These are phyloP conservation scores for Conticribra weissflogii DNA, from an alignment of 108 stramenopile species.

Conservation along the genomic window DNA sequence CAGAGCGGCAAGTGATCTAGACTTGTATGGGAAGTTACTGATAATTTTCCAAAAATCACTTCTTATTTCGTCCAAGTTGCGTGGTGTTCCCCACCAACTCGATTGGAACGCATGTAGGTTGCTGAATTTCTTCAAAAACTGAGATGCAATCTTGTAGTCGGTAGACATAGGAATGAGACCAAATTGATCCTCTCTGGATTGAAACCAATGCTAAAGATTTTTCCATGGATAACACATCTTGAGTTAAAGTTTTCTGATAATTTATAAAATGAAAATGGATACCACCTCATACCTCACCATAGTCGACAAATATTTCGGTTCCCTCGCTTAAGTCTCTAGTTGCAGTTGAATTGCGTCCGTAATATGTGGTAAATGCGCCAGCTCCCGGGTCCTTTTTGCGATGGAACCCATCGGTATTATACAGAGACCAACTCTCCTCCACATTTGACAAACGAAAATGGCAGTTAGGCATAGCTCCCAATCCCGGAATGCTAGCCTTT, in stretches of 20 bases:
- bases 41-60: slow-evolving; percentile 26
- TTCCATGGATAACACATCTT: neutral
- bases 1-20: slow-evolving; percentile 21
- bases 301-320: slow-evolving; percentile 66
- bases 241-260: too few relatives aligned
- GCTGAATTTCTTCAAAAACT: slow-evolving; percentile 44
- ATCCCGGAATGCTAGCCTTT: slow-evolving; percentile 37
- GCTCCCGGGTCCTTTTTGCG: slow-evolving; percentile 54
- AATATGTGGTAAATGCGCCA: slow-evolving; percentile 61
- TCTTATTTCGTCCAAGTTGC: slow-evolving; percentile 10
- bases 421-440: slow-evolving; percentile 34
- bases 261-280: too few relatives aligned
- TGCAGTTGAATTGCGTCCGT: slow-evolving; percentile 33
- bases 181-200: slow-evolving; percentile 26
- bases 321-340: slow-evolving; percentile 54
- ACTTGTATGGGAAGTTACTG: slow-evolving; percentile 9
- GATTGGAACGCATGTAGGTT: neutral
- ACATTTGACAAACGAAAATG: slow-evolving; percentile 55
- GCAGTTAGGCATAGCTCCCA: slow-evolving; percentile 57
- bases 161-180: slow-evolving; percentile 41
- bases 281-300: slow-evolving; percentile 45
- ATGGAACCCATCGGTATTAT: slow-evolving; percentile 46
- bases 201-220: slow-evolving; percentile 64
- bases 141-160: slow-evolving; percentile 39
- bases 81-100: slow-evolving; percentile 2